These are phyloP conservation scores for Dispira parvispora DNA, from an alignment of 192 early-diverging fungal genomes.

Conservation along the genomic window DNA sequence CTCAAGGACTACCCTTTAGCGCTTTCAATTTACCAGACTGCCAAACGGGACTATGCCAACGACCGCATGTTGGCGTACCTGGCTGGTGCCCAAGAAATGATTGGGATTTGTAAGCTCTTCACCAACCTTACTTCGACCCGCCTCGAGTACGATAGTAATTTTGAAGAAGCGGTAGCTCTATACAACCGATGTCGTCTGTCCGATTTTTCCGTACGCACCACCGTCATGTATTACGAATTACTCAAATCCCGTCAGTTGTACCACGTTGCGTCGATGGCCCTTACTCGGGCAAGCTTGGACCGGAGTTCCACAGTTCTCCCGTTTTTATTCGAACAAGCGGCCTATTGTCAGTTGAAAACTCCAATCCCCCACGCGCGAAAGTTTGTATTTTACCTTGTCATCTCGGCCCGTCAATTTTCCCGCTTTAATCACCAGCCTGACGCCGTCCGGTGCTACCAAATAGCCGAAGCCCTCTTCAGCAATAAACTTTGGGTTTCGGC, in stretches of 20 bases:
- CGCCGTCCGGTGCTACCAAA: constrained; percentile 61
- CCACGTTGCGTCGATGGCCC: constrained; percentile 44
- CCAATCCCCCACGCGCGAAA: constrained; percentile 56
- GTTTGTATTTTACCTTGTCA: constrained; percentile 76
- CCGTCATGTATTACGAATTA: constrained; percentile 67
- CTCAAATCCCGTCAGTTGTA: constrained; percentile 52
- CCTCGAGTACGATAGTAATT: constrained; percentile 31
- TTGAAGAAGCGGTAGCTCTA: constrained; percentile 54
- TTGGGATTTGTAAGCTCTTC: constrained; percentile 68
- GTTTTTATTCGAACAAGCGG: constrained; percentile 79
- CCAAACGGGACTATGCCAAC: constrained; percentile 66
- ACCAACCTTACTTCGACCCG: constrained; percentile 33
- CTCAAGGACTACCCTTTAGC: constrained; percentile 85
- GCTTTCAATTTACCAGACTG: constrained; percentile 72
- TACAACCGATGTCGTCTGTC: constrained; percentile 44
- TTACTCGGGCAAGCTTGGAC: constrained; percentile 17
- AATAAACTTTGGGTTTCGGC: constrained; percentile 48
- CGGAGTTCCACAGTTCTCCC: constrained; percentile 47
- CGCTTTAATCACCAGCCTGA: constrained; percentile 58
- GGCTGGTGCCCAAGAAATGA: constrained; percentile 79
- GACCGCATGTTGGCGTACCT: constrained; percentile 64
- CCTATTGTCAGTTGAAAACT: constrained; percentile 53
- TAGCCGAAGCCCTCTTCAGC: constrained; percentile 14
- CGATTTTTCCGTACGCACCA: constrained; percentile 52
- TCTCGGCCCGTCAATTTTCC: constrained; percentile 69